phyloP scores from a whole-genome alignment of 768 basidiomycete genomes.

The Aureoboletus auriporus region DNA sequence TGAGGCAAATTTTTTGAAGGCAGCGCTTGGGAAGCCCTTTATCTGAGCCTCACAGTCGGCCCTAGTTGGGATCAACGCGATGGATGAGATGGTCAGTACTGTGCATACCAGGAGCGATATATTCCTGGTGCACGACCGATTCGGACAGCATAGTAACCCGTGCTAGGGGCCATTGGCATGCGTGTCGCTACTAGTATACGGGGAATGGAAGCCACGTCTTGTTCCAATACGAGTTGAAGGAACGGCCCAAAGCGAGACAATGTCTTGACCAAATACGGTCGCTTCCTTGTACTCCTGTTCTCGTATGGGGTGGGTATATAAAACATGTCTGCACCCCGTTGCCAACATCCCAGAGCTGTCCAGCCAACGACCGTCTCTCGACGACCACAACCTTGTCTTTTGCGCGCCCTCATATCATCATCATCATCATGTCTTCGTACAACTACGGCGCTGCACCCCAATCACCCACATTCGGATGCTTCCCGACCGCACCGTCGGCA shows the following conservation, averaged over 20 bases:
- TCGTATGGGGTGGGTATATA: constrained; percentile 24
- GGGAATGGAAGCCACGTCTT: constrained; percentile 1
- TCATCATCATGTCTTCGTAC: constrained; percentile 40
- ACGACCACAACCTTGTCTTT: constrained; percentile 13
- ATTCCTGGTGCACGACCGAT: constrained; percentile 63
- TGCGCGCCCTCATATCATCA: constrained; percentile 2
- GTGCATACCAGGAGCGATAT: constrained; percentile 62
- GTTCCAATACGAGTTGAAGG: constrained; percentile 11
- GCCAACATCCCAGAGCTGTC: not conserved
- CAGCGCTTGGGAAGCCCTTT: constrained; percentile 57
- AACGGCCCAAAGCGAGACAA: constrained; percentile 15
- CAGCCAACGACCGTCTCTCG: constrained; percentile 7
- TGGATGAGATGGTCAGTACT: constrained; percentile 28
- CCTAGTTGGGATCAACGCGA: constrained; percentile 40
- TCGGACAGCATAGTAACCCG: constrained; percentile 69
- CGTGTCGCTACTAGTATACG: not conserved
- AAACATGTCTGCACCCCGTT: constrained; percentile 16
- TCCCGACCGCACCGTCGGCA: constrained; percentile 49
- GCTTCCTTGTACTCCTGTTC: constrained; percentile 24
- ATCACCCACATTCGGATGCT: constrained; percentile 57
- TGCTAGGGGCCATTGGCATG: constrained; percentile 39
- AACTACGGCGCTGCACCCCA: constrained; percentile 40
- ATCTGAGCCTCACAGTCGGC: constrained; percentile 66
- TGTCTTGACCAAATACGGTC: constrained; percentile 13
- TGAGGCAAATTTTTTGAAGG: constrained; percentile 64